Conservation (phyloP, 495 filamentous ascomycete species). For the Letharia lupina region DNA sequence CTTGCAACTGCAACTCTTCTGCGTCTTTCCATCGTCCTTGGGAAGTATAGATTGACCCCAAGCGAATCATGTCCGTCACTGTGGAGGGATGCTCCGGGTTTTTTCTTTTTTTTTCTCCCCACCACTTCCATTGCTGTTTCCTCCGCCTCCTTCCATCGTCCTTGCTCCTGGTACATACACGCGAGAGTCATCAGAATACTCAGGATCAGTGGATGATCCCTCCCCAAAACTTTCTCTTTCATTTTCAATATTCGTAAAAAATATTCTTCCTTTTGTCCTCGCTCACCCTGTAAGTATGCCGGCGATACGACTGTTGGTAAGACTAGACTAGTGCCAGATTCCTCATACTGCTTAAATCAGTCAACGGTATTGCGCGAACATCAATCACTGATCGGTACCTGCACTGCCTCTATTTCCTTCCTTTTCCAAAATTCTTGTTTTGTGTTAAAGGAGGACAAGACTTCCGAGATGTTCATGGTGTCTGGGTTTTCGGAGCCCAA, state of each 20-base stretch:
- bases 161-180: neutral
- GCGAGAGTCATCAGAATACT: neutral
- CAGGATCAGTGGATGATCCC: neutral
- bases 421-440: constrained; percentile 1
- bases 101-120: neutral
- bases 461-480: neutral
- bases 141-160: neutral
- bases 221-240: neutral
- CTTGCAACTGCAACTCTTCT: constrained; percentile 1
- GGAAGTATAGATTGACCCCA: constrained; percentile 1
- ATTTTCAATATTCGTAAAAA: neutral
- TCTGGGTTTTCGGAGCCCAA: neutral
- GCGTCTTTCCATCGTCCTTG: constrained; percentile 12
- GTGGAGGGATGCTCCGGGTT: neutral
- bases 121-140: neutral
- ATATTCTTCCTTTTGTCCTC: neutral
- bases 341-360: neutral
- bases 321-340: neutral
- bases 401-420: neutral
- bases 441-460: neutral
- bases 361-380: neutral
- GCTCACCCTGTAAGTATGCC: neutral
- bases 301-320: neutral
- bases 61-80: constrained; percentile 5
- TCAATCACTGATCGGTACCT: neutral